Conservation (phyloP, 768 basidiomycete species). For the Boletus sensibilis region DNA sequence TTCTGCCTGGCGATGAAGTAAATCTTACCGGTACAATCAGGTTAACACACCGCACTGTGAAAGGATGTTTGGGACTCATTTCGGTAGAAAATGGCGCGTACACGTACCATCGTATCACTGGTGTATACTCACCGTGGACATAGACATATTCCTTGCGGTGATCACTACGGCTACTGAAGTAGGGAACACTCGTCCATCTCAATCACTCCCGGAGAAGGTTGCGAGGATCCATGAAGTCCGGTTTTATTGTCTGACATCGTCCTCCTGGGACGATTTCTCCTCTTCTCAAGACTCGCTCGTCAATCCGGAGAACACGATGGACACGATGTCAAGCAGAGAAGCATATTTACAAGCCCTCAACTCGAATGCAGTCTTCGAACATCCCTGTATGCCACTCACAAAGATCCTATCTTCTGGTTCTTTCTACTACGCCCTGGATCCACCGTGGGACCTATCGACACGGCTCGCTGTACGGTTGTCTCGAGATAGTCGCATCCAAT, state of each 20-base stretch:
- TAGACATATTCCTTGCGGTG: constrained; percentile 85
- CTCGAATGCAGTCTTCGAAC: constrained; percentile 64
- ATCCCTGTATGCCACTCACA: constrained; percentile 85
- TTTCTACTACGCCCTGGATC: constrained; percentile 87
- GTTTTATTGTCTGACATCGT: constrained; percentile 84
- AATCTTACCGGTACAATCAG: constrained; percentile 62
- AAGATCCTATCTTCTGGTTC: constrained; percentile 90
- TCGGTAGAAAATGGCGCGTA: constrained; percentile 64
- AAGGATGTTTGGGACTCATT: constrained; percentile 84
- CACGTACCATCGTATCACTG: background rate
- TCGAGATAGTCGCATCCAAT: constrained; percentile 42
- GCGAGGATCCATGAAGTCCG: constrained; percentile 84
- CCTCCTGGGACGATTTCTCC: constrained; percentile 79
- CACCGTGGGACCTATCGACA: constrained; percentile 88
- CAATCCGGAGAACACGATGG: constrained; percentile 53
- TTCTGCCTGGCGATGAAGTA: constrained; percentile 70
- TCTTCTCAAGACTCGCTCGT: constrained; percentile 50
- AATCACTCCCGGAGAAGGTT: constrained; percentile 59
- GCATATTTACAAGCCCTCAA: constrained; percentile 43
- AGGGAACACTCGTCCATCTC: constrained; percentile 65
- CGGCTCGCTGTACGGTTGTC: constrained; percentile 69
- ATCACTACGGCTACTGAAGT: constrained; percentile 75
- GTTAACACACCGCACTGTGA: constrained; percentile 68
- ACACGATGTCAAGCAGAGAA: constrained; percentile 43
- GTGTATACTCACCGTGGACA: constrained; percentile 4